These are phyloP conservation scores for Periconia sp. DNA, from an alignment of 2,329 filamentous ascomycete species.

Conservation along the genomic window DNA sequence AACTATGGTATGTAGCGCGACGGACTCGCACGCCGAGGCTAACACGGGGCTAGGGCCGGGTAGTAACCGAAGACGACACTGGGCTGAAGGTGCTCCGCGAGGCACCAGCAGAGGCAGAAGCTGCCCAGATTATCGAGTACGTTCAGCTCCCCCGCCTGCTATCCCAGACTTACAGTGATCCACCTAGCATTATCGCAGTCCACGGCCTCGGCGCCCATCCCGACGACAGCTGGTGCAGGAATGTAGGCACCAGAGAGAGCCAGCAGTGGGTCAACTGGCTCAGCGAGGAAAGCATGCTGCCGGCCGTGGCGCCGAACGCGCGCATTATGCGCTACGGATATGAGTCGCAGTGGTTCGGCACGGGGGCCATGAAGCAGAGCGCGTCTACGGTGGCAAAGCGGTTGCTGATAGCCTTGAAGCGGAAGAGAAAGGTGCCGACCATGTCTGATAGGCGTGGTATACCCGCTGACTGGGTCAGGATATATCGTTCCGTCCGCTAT, in stretches of 20 bases:
- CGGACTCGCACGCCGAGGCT: conserved; percentile 10
- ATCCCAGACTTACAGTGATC: conserved; percentile 10
- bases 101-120: conserved; percentile 18
- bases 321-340: conserved; percentile 39
- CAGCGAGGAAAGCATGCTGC: conserved; percentile 26
- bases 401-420: conserved; percentile 22
- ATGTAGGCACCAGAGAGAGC: conserved; percentile 23
- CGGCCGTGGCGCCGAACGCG: conserved; percentile 24
- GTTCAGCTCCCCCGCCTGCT: conserved; percentile 8
- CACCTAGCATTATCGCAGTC: conserved; percentile 30
- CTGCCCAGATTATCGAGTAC: conserved; percentile 21
- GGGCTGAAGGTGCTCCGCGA: conserved; percentile 28
- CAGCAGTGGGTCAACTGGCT: conserved; percentile 33
- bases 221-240: conserved; percentile 37
- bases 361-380: conserved; percentile 25
- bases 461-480: conserved; percentile 16
- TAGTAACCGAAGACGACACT: conserved; percentile 25
- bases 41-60: conserved; percentile 14
- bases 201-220: conserved; percentile 36
- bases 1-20: conserved; percentile 14
- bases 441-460: background rate
- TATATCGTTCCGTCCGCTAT: conserved; percentile 22
- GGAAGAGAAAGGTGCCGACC: conserved; percentile 22
- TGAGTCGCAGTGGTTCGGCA: conserved; percentile 31
- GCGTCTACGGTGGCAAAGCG: conserved; percentile 24